phyloP scores from a whole-genome alignment of 2,329 filamentous ascomycete genomes.

The Curvularia hawaiiensis region DNA sequence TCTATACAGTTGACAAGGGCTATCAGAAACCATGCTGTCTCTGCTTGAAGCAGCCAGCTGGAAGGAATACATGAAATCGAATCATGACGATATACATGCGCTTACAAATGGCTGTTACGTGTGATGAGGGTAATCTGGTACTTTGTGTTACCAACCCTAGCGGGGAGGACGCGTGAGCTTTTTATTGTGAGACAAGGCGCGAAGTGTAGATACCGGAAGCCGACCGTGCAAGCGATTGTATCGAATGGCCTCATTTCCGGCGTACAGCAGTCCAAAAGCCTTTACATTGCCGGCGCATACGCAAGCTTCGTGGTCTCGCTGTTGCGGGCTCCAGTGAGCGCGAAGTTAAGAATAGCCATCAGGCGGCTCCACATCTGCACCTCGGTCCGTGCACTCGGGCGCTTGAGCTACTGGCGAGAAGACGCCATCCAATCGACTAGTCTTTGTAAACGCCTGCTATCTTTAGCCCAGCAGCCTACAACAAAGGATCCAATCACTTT shows the following conservation, averaged over 20 bases:
- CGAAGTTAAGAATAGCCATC: slow-evolving; percentile 24
- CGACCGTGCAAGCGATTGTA: background rate
- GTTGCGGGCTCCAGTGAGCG: slow-evolving; percentile 6
- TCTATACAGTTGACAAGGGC: too few relatives aligned
- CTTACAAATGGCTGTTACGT: too few relatives aligned
- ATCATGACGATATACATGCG: too few relatives aligned
- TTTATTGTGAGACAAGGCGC: too few relatives aligned
- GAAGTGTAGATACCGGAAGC: too few relatives aligned
- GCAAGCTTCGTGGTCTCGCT: slow-evolving; percentile 8
- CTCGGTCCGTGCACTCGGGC: slow-evolving; percentile 18
- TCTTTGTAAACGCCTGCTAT: slow-evolving; percentile 28
- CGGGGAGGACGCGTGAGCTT: too few relatives aligned
- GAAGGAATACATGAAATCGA: too few relatives aligned
- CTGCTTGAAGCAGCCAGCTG: too few relatives aligned
- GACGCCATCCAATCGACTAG: slow-evolving; percentile 25
- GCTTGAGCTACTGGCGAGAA: slow-evolving; percentile 16
- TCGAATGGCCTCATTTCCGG: background rate
- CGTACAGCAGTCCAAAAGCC: background rate
- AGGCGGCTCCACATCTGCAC: slow-evolving; percentile 15
- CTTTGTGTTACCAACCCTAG: too few relatives aligned
- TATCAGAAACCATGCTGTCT: too few relatives aligned
- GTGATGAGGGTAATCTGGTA: too few relatives aligned
- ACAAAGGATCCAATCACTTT: slow-evolving; percentile 29
- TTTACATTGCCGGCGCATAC: slow-evolving; percentile 12
- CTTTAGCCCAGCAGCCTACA: slow-evolving; percentile 23